Conservation (phyloP, 108 stramenopile genomes). For the Nitzschia sp. region DNA sequence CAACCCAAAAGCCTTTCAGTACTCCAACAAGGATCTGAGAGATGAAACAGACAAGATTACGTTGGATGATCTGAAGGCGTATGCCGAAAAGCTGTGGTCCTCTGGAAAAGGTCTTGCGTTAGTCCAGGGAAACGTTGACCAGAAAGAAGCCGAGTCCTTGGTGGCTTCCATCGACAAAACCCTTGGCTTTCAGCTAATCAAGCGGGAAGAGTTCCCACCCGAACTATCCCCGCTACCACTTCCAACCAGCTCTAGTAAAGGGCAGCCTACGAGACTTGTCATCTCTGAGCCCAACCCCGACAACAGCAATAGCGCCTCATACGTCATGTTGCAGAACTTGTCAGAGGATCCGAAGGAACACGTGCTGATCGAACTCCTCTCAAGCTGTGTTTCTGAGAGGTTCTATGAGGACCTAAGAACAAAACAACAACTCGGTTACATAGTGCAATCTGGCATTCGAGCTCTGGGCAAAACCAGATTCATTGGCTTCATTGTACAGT, state of each 20-base stretch:
- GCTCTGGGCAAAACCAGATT: constrained; percentile 67
- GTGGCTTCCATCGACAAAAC: constrained; percentile 65
- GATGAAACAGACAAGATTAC: constrained; percentile 50
- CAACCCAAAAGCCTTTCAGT: constrained; percentile 63
- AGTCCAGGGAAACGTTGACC: constrained; percentile 79
- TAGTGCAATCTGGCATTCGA: constrained; percentile 80
- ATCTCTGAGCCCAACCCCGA: constrained; percentile 80
- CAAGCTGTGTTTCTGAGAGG: constrained; percentile 77
- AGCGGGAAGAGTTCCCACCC: constrained; percentile 55
- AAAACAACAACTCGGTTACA: constrained; percentile 93
- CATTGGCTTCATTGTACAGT: constrained; percentile 73
- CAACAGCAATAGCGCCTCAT: constrained; percentile 70
- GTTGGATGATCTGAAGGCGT: constrained; percentile 56
- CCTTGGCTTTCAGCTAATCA: constrained; percentile 71
- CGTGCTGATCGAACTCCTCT: constrained; percentile 71
- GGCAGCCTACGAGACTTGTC: constrained; percentile 45
- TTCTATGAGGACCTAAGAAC: constrained; percentile 92
- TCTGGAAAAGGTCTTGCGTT: constrained; percentile 78
- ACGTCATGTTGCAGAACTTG: constrained; percentile 71
- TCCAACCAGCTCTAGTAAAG: constrained; percentile 22
- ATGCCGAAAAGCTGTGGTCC: constrained; percentile 62
- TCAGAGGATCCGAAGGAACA: constrained; percentile 67
- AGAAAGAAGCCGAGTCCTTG: constrained; percentile 70
- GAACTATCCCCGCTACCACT: constrained; percentile 67
- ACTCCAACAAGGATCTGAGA: constrained; percentile 55